These are phyloP conservation scores for Limnanthes douglasii DNA, from an alignment of 345 rosid species.

Conservation along the genomic window DNA sequence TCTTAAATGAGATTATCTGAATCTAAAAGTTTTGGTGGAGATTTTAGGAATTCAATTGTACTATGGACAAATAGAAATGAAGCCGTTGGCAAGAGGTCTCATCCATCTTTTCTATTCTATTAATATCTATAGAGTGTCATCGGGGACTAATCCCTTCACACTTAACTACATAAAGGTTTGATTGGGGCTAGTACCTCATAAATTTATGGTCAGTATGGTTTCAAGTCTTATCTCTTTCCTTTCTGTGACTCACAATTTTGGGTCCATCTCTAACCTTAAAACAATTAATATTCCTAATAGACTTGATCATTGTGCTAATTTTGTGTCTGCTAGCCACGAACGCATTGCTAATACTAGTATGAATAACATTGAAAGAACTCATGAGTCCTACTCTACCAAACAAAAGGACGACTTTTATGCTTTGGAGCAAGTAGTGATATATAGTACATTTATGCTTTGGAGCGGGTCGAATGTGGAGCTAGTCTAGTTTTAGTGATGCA, in stretches of 20 bases:
- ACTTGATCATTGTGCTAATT: slow-evolving; percentile 14
- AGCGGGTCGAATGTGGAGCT: no score
- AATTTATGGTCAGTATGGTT: no score
- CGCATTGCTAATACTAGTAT: slow-evolving; percentile 19
- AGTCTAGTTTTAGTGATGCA: no score
- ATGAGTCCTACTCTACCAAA: slow-evolving; percentile 33
- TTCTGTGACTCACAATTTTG: slow-evolving; percentile 18
- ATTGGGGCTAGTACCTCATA: no score
- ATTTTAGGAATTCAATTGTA: slow-evolving; percentile 25
- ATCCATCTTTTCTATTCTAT: slow-evolving; percentile 90
- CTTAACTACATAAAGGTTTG: no score
- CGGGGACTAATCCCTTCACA: slow-evolving; percentile 23
- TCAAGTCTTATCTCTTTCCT: slow-evolving; percentile 19
- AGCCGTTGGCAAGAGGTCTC: slow-evolving; percentile 39
- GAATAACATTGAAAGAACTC: slow-evolving; percentile 16
- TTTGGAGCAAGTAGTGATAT: slow-evolving; percentile 90
- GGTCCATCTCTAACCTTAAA: slow-evolving; percentile 20
- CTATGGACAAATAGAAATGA: slow-evolving; percentile 27
- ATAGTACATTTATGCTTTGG: no score
- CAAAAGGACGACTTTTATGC: slow-evolving; percentile 80
- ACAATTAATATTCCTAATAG: slow-evolving; percentile 17
- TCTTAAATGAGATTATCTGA: slow-evolving; percentile 32
- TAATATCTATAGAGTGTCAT: slow-evolving; percentile 37
- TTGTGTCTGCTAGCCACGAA: slow-evolving; percentile 21
- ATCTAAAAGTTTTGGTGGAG: slow-evolving; percentile 24